phyloP scores from a whole-genome alignment of 352 stramenopile species.

The Globisporangium solare region DNA sequence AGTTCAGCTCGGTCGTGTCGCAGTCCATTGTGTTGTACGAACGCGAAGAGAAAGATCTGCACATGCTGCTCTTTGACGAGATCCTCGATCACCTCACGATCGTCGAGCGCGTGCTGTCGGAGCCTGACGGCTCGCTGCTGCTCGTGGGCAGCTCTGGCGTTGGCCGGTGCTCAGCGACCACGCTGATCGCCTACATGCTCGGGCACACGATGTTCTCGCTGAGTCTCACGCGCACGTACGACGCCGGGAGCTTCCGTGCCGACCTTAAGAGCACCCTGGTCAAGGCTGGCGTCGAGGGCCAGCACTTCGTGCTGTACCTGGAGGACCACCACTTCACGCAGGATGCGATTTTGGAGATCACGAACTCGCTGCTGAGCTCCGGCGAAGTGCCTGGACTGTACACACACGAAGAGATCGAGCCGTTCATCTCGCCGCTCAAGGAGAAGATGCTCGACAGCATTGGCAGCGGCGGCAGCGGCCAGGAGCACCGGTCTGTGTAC shows the following conservation, averaged over 20 bases:
- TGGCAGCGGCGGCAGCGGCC: constrained; percentile 26
- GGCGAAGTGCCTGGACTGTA: constrained; percentile 92
- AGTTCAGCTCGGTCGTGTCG: constrained; percentile 81
- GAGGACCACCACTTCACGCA: constrained; percentile 92
- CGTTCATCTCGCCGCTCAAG: constrained; percentile 86
- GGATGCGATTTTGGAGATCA: constrained; percentile 88
- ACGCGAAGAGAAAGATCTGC: constrained; percentile 91
- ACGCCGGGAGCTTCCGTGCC: constrained; percentile 65
- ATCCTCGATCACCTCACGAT: constrained; percentile 90
- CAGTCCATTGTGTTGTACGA: constrained; percentile 94
- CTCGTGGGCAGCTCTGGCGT: constrained; percentile 88
- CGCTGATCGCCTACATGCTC: constrained; percentile 86
- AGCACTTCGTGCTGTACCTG: constrained; percentile 88
- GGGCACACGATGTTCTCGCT: constrained; percentile 86
- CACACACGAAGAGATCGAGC: constrained; percentile 92
- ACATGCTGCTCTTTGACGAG: constrained; percentile 92
- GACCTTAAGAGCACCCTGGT: constrained; percentile 90
- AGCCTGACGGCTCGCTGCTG: constrained; percentile 85
- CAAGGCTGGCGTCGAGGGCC: constrained; percentile 76
- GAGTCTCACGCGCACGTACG: constrained; percentile 72
- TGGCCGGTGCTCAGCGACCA: constrained; percentile 78
- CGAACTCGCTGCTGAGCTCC: constrained; percentile 89
- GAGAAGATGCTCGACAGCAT: constrained; percentile 88
- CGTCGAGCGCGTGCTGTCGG: constrained; percentile 86
- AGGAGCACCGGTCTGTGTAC: constrained; percentile 81